phyloP scores from a whole-genome alignment of 2,329 filamentous ascomycete species.

The Zalaria sp. region DNA sequence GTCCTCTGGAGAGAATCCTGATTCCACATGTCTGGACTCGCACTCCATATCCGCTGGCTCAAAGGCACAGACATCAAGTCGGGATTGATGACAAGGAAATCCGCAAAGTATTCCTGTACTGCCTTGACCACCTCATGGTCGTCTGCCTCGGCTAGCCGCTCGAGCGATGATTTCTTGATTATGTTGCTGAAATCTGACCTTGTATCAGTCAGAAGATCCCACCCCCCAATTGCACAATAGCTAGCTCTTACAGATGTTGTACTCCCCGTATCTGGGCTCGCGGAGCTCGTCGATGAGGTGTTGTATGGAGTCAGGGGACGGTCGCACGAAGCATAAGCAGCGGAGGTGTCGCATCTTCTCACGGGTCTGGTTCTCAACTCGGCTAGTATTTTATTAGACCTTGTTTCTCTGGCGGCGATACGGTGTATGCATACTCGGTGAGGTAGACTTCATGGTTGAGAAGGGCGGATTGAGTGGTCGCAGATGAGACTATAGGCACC shows the following conservation, averaged over 20 bases:
- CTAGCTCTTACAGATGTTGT: slow-evolving; percentile 54
- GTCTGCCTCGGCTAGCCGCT: slow-evolving; percentile 88
- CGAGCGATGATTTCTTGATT: slow-evolving; percentile 87
- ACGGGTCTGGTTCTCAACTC: slow-evolving; percentile 73
- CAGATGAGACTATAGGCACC: slow-evolving; percentile 85
- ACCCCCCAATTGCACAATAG: neutral
- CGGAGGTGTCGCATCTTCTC: slow-evolving; percentile 98
- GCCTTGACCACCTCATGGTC: slow-evolving; percentile 92
- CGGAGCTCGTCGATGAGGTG: slow-evolving; percentile 87
- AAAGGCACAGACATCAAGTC: slow-evolving; percentile 78
- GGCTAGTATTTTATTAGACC: slow-evolving; percentile 24
- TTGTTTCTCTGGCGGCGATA: slow-evolving; percentile 2
- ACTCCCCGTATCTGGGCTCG: slow-evolving; percentile 95
- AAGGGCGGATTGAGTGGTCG: slow-evolving; percentile 86
- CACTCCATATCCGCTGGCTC: slow-evolving; percentile 65
- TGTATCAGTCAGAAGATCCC: slow-evolving; percentile 18
- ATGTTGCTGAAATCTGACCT: slow-evolving; percentile 78
- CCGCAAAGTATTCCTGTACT: slow-evolving; percentile 92
- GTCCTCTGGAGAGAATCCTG: slow-evolving; percentile 73
- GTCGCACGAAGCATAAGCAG: slow-evolving; percentile 84
- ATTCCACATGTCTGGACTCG: slow-evolving; percentile 78
- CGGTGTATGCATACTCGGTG: slow-evolving; percentile 47
- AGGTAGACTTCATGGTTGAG: slow-evolving; percentile 96
- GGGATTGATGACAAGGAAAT: slow-evolving; percentile 89
- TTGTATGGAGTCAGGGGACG: slow-evolving; percentile 85